Evolutionary conservation across 129 eudicot species (phyloP).

Genomic region (Artemisia argyi): DNA sequence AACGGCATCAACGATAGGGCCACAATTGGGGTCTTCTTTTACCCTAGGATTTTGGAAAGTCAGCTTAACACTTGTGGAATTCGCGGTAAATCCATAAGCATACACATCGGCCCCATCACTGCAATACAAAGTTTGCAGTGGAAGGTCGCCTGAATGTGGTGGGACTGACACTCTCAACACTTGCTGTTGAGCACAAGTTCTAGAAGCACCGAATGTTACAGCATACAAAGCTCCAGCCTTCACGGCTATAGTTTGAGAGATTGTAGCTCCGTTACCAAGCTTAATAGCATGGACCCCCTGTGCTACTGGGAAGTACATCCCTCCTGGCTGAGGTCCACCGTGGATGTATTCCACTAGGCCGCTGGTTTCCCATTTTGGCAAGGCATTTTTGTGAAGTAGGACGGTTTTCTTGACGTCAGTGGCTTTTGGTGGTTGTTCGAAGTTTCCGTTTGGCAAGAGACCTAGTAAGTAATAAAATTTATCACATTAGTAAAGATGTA

Average conservation of each 20-base stretch:
- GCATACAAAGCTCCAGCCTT: conserved; percentile 53
- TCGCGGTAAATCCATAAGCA: conserved; percentile 71
- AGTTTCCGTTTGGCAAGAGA: conserved; percentile 79
- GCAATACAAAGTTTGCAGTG: conserved; percentile 77
- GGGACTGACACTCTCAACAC: conserved; percentile 68
- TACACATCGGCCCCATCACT: conserved; percentile 73
- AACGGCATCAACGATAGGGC: conserved; percentile 77
- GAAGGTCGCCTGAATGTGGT: conserved; percentile 69
- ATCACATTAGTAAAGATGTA: no score
- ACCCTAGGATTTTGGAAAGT: conserved; percentile 60
- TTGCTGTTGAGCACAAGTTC: conserved; percentile 95
- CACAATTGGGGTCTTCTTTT: conserved; percentile 86
- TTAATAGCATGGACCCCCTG: conserved; percentile 83
- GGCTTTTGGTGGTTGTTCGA: conserved; percentile 67
- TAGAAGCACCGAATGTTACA: conserved; percentile 78
- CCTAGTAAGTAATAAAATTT: conserved; percentile 5
- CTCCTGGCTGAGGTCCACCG: conserved; percentile 86
- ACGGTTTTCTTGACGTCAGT: conserved; percentile 48
- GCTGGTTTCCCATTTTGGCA: conserved; percentile 87
- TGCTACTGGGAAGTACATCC: conserved; percentile 75
- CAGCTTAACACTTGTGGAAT: conserved; percentile 41
- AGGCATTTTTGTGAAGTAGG: conserved; percentile 46
- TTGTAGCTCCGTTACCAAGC: conserved; percentile 79
- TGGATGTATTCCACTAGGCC: conserved; percentile 81
- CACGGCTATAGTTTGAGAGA: conserved; percentile 67